phyloP scores from a whole-genome alignment of 805 yeast species.

The Pichia thaimueangensis region DNA sequence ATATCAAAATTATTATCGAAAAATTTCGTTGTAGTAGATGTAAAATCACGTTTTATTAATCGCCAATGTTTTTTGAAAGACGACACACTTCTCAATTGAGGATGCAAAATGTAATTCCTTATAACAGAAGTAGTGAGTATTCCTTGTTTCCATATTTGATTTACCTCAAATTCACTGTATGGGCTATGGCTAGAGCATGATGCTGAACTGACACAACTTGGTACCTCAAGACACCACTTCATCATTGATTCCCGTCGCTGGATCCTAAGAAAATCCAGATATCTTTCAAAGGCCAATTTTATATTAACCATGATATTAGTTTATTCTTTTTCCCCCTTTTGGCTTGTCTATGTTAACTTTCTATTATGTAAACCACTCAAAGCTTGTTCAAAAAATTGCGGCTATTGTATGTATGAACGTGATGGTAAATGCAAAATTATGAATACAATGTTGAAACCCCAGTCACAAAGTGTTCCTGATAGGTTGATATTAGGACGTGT shows the following conservation, averaged over 20 bases:
- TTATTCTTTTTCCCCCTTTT: too few species aligned
- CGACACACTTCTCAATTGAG: not conserved
- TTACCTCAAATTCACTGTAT: too few species aligned
- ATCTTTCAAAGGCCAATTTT: slow-evolving; percentile 23
- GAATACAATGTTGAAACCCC: too few species aligned
- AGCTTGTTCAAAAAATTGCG: too few species aligned
- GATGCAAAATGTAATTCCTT: slow-evolving; percentile 5
- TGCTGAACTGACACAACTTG: too few species aligned
- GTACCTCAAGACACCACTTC: slow-evolving; percentile 22
- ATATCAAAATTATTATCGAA: slow-evolving; percentile 24
- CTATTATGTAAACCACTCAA: too few species aligned
- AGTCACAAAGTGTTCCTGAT: too few species aligned
- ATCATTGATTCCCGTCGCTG: slow-evolving; percentile 25
- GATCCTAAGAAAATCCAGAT: slow-evolving; percentile 19
- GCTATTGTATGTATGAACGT: too few species aligned
- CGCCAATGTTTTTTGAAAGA: slow-evolving; percentile 1
- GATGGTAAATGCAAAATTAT: too few species aligned
- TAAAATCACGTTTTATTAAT: slow-evolving; percentile 18
- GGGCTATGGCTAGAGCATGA: too few species aligned
- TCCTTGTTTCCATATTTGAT: slow-evolving; percentile 3
- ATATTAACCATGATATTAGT: slow-evolving; percentile 20
- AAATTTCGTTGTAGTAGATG: slow-evolving; percentile 19
- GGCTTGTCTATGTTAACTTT: too few species aligned
- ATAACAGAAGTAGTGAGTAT: slow-evolving; percentile 13
- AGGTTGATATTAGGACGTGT: too few species aligned